Evolutionary conservation across 2,329 filamentous ascomycete genomes (phyloP).

Genomic region (Fusarium globosum): DNA sequence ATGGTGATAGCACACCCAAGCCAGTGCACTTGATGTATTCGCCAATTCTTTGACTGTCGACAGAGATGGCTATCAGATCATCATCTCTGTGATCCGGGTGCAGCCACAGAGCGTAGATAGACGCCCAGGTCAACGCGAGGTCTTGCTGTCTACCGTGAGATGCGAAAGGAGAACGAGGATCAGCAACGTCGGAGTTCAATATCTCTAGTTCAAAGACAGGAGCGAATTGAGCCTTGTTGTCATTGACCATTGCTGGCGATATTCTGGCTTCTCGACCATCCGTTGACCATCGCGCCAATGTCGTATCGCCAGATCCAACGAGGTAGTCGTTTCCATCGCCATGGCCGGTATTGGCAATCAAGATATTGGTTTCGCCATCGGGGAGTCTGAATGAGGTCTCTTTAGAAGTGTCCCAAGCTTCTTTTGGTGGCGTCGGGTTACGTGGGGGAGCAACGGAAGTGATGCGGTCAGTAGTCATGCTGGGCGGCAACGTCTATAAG

Average conservation of each 20-base stretch:
- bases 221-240: conserved; percentile 11
- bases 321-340: conserved; percentile 7
- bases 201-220: conserved; percentile 9
- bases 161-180: conserved; percentile 3
- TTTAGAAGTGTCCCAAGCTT: conserved; percentile 11
- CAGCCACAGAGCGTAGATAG: conserved; percentile 24
- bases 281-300: conserved; percentile 11
- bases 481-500: neutral
- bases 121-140: conserved; percentile 13
- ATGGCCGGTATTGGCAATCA: conserved; percentile 12
- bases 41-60: conserved; percentile 9
- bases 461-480: neutral
- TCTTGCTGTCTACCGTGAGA: conserved; percentile 5
- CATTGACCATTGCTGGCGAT: conserved; percentile 27
- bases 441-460: conserved; percentile 10
- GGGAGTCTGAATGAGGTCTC: conserved; percentile 10
- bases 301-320: conserved; percentile 7
- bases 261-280: conserved; percentile 8
- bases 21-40: conserved; percentile 24
- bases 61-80: conserved; percentile 11
- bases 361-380: conserved; percentile 17
- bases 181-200: conserved; percentile 3
- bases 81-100: conserved; percentile 18
- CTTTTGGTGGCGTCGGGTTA: conserved; percentile 24
- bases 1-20: conserved; percentile 15